Conservation (phyloP, 768 basidiomycete species). For the Trametes punicea region DNA sequence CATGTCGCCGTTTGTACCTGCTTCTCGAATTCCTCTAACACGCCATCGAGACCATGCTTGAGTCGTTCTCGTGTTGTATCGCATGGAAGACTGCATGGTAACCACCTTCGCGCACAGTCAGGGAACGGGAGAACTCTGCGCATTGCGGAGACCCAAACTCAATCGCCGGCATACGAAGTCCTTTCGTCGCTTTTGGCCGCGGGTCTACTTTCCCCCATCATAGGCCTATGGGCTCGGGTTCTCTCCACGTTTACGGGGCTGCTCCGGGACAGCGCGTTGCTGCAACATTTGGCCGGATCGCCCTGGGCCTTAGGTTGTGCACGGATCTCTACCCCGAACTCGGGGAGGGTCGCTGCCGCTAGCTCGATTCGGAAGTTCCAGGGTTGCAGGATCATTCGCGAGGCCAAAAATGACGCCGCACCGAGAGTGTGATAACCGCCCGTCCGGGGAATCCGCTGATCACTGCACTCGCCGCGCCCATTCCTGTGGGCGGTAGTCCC, state of each 20-base stretch:
- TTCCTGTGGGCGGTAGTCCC: constrained; percentile 1
- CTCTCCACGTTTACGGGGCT: constrained; percentile 3
- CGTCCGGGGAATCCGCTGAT: background rate
- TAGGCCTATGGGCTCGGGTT: background rate
- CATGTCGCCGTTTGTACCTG: background rate
- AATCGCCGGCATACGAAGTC: background rate
- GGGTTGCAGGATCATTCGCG: constrained; percentile 2
- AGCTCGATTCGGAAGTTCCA: constrained; percentile 6
- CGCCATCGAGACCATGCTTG: background rate
- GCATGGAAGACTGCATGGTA: constrained; percentile 1
- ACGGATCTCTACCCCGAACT: background rate
- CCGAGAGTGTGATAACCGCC: background rate
- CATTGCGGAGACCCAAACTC: background rate
- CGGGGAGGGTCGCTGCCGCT: background rate
- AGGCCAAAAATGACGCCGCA: constrained; percentile 2
- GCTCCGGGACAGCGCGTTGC: background rate
- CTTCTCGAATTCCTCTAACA: background rate
- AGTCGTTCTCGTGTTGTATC: background rate
- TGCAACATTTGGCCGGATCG: background rate
- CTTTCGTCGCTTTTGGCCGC: background rate
- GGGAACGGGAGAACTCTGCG: background rate
- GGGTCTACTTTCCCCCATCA: background rate
- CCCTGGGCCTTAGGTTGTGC: background rate
- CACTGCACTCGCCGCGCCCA: background rate
- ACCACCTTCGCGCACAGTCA: background rate